Evolutionary conservation across 192 early-diverging fungal species (phyloP).

Genomic region (Backusella sp.): DNA sequence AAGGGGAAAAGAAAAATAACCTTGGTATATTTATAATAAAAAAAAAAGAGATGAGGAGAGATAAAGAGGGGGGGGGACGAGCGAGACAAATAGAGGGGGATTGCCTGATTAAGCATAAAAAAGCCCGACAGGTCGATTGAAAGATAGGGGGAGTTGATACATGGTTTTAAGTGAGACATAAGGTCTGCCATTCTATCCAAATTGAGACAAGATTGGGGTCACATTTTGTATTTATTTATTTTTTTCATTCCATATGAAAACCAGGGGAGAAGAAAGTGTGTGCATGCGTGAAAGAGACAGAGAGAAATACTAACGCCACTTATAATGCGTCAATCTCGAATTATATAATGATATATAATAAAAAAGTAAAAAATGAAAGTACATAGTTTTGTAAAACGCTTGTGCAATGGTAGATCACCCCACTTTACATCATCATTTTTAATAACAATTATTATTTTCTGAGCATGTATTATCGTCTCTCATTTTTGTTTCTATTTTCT

Average conservation of each 20-base stretch:
- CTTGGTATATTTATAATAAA: neutral
- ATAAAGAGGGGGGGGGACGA: neutral
- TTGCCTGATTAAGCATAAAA: constrained; percentile 11
- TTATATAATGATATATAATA: neutral
- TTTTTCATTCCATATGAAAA: constrained; percentile 5
- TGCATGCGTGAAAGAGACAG: neutral
- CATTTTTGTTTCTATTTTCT: neutral
- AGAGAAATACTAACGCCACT: neutral
- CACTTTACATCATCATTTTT: neutral
- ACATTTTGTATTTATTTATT: neutral
- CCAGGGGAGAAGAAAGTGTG: neutral
- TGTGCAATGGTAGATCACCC: neutral
- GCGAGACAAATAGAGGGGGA: neutral
- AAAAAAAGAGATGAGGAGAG: neutral
- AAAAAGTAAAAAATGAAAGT: neutral
- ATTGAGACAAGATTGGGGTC: neutral
- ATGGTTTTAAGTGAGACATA: constrained; percentile 4
- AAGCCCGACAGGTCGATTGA: neutral
- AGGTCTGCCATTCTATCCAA: neutral
- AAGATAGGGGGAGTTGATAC: constrained; percentile 1
- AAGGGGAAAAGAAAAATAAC: neutral
- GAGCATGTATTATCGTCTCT: neutral
- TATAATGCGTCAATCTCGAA: neutral
- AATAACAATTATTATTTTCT: neutral
- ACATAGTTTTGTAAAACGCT: neutral